These are phyloP conservation scores for Candida sp. DNA, from an alignment of 1,139 yeast genomes.

Conservation along the genomic window DNA sequence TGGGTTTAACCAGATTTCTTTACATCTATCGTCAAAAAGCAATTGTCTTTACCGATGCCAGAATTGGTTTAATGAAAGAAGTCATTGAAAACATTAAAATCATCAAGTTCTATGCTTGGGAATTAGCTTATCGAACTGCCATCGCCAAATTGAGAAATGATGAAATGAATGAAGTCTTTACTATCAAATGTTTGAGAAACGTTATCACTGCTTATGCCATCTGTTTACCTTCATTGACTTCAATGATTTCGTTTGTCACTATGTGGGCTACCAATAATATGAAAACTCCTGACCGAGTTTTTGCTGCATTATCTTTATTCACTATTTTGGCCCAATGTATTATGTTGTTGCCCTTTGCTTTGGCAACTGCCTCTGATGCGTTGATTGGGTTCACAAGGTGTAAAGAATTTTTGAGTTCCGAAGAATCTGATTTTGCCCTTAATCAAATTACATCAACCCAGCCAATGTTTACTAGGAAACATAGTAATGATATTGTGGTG, in stretches of 20 bases:
- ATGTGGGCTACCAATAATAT: constrained; percentile 37
- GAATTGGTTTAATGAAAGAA: constrained; percentile 45
- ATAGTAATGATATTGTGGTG: constrained; percentile 13
- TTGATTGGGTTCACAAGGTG: constrained; percentile 48
- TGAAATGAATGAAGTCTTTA: constrained; percentile 41
- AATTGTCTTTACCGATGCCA: constrained; percentile 38
- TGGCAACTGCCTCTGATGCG: constrained; percentile 54
- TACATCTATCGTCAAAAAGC: constrained; percentile 36
- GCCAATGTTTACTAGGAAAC: constrained; percentile 1
- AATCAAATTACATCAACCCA: neutral
- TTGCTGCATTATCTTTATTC: constrained; percentile 50
- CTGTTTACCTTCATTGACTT: constrained; percentile 37
- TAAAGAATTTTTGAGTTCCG: constrained; percentile 37
- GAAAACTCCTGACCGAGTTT: constrained; percentile 42
- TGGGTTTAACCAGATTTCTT: constrained; percentile 31
- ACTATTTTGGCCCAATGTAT: constrained; percentile 50
- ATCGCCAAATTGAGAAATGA: constrained; percentile 32
- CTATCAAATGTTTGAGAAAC: constrained; percentile 42
- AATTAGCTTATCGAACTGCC: constrained; percentile 37
- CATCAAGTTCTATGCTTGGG: constrained; percentile 50
- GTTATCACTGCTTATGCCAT: constrained; percentile 48
- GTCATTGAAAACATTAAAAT: constrained; percentile 39
- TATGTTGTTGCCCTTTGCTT: constrained; percentile 52
- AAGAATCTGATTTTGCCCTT: constrained; percentile 20
- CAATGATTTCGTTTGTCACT: constrained; percentile 41